Conservation (phyloP, 345 rosid species). For the Sapria himalayana region DNA sequence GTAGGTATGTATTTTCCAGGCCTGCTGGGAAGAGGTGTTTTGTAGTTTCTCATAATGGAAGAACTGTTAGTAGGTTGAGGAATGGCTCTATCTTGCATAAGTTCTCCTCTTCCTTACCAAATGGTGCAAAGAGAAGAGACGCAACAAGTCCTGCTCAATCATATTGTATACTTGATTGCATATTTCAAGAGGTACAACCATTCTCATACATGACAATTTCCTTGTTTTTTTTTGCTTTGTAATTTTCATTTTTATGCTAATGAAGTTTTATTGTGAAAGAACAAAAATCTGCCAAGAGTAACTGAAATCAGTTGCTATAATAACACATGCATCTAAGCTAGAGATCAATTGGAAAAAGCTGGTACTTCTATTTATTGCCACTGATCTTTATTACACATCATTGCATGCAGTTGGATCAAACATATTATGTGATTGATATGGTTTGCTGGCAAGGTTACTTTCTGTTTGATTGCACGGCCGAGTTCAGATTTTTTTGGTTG, state of each 20-base stretch:
- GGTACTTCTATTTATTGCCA: too few relatives aligned
- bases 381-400: constrained; percentile 5
- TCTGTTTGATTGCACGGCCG: constrained; percentile 70
- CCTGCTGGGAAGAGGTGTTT: constrained; percentile 85
- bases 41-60: constrained; percentile 62
- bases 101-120: constrained; percentile 72
- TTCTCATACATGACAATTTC: background rate
- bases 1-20: constrained; percentile 62
- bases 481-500: constrained; percentile 86
- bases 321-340: too few relatives aligned
- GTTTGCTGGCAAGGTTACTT: constrained; percentile 89
- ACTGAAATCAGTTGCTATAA: too few relatives aligned
- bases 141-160: constrained; percentile 47
- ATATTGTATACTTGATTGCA: constrained; percentile 75
- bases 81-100: constrained; percentile 61
- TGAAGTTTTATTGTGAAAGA: background rate
- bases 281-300: too few relatives aligned
- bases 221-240: background rate
- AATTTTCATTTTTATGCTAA: background rate
- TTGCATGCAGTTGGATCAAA: constrained; percentile 47
- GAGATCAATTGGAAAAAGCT: too few relatives aligned
- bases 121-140: constrained; percentile 51
- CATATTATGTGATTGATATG: constrained; percentile 83
- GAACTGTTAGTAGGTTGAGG: constrained; percentile 55
- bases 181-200: constrained; percentile 64